Evolutionary conservation across 352 stramenopile species (phyloP).

Genomic region (Pythium monospermum): DNA sequence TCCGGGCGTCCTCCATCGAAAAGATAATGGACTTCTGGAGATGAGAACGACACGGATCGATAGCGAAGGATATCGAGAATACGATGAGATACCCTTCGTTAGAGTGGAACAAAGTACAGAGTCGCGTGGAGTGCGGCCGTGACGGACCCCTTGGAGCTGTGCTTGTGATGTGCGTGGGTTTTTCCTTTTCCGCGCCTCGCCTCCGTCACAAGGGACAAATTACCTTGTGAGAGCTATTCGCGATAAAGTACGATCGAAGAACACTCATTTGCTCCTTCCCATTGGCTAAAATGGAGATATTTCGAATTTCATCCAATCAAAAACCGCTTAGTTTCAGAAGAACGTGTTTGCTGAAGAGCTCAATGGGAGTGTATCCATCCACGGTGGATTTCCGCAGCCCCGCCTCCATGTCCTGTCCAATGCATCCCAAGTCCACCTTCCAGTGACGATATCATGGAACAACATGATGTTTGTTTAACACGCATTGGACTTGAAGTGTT

Average conservation of each 20-base stretch:
- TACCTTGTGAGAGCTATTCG: not conserved
- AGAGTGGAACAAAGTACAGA: too few relatives aligned
- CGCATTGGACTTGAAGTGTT: too few relatives aligned
- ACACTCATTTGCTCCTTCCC: not conserved
- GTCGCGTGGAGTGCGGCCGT: too few relatives aligned
- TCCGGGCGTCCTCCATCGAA: not conserved
- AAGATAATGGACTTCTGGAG: not conserved
- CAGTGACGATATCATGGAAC: too few relatives aligned
- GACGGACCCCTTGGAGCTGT: not conserved
- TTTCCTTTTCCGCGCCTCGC: constrained; percentile 10
- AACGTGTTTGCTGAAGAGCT: too few relatives aligned
- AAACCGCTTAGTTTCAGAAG: too few relatives aligned
- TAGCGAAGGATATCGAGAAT: constrained; percentile 9
- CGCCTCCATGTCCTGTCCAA: too few relatives aligned
- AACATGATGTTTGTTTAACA: too few relatives aligned
- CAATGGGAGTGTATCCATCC: too few relatives aligned
- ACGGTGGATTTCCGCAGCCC: too few relatives aligned
- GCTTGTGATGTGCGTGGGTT: not conserved
- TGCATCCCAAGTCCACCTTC: too few relatives aligned
- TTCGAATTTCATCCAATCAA: constrained; percentile 11
- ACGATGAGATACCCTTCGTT: not conserved
- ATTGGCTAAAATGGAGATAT: constrained; percentile 13
- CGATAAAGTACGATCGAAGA: constrained; percentile 12
- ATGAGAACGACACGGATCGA: constrained; percentile 3
- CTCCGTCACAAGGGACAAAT: constrained; percentile 13